Base-by-base conservation (phyloP, 768 basidiomycete genomes). In the Auriscalpium vulgare region DNA sequence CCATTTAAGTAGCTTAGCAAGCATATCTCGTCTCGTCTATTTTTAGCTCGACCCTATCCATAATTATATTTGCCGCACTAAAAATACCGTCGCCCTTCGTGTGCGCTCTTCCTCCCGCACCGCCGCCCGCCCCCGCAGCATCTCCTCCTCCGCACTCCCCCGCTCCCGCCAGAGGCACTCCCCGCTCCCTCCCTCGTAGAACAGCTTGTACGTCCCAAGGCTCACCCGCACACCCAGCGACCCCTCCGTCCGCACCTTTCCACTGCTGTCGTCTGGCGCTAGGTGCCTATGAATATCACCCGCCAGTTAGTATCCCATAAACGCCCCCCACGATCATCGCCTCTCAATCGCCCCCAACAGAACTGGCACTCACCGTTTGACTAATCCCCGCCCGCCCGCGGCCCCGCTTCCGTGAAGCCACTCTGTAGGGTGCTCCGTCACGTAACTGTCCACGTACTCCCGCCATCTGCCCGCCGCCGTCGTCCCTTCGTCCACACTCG, bases 361-460 rank as follows among this genome's bases (percentile, higher is more conserved):
- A 21, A 21, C 21, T 1, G 2, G 21, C 38, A 50, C 54, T 57
- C 37, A 62, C 47, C 54, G 13, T 48, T 48, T 47, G 16, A 54
- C 8, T n/a, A 47, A 54, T n/a, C 35, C 43, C 56, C 56, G 69
- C 58, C 68, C 71, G 64, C 64, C 69, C 71, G 70, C 63, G 56
- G 65, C 65, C 71, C 54, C 65, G 57, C 61, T 64, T 56, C 71
- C 72, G 2, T 80, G 79, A 45, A 79, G 44, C 87, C 88, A 88
- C 63, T 90, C 88, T 11, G 87, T 89, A 7, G 83, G 80, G 58
- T 85, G 74, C 44, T 74, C 77, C 74, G 85, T 77, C 59, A 87
- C 83, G 63, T 84, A 92, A 40, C 84, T 83, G 63, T 83, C 82
- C 56, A 86, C 72, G 63, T 92, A 91, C 66, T 81, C 85, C 50